Conservation (phyloP, 192 early-diverging fungal species). For the Coemansia sp. region DNA sequence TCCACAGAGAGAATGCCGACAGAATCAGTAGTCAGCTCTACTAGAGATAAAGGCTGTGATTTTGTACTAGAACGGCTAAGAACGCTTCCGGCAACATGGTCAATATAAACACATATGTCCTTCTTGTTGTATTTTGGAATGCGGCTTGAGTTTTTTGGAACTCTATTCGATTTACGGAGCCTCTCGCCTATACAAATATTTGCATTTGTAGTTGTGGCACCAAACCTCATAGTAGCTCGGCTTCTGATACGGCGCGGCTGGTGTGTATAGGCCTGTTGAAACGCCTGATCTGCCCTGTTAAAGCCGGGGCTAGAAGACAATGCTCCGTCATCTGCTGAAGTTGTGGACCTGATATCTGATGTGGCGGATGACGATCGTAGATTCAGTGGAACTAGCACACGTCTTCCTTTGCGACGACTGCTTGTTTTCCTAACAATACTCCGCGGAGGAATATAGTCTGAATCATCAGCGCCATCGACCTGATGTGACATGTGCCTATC, state of each 20-base stretch:
- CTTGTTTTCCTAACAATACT: neutral
- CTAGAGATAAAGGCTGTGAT: too few species aligned
- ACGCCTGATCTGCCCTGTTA: neutral
- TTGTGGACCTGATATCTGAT: neutral
- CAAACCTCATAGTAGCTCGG: neutral
- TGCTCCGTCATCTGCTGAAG: neutral
- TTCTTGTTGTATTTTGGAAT: neutral
- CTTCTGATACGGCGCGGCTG: neutral
- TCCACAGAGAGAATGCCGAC: too few species aligned
- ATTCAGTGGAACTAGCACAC: neutral
- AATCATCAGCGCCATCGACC: conserved; percentile 2
- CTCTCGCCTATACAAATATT: neutral
- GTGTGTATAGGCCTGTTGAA: neutral
- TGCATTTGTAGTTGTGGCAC: neutral
- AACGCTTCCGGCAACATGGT: neutral
- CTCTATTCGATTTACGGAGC: neutral
- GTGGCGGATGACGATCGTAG: neutral
- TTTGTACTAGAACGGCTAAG: too few species aligned
- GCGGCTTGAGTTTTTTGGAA: neutral
- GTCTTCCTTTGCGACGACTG: neutral
- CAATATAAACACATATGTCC: neutral
- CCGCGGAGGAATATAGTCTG: neutral
- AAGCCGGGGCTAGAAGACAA: neutral
- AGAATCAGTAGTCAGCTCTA: too few species aligned
- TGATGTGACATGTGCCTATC: neutral